A percentile compares a stretch with the other conserved stretches of the same genome.
phyloP scores from a whole-genome alignment of 164 flowering plant genomes.

The Macadamia tetraphylla region DNA sequence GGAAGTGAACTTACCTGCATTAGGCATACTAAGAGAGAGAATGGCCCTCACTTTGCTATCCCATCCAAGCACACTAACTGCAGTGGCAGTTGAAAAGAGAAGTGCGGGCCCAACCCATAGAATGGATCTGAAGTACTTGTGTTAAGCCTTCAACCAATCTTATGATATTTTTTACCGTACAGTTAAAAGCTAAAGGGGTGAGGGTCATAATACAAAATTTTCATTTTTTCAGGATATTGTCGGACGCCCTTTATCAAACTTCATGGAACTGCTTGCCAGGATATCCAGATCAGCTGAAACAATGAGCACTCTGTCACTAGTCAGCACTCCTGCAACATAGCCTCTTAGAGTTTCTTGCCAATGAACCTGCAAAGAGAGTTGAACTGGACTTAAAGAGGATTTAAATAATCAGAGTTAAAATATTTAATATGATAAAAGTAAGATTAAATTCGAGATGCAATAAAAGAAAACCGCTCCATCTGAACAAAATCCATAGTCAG shows the following conservation, averaged over 20 bases:
- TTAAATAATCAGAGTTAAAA: neutral
- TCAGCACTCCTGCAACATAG: constrained; percentile 87
- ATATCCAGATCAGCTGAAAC: constrained; percentile 82
- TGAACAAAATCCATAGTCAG: no score
- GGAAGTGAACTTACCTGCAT: constrained; percentile 47
- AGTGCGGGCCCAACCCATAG: constrained; percentile 99
- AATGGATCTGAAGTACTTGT: constrained; percentile 79
- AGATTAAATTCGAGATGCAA: neutral
- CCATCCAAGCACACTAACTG: constrained; percentile 90
- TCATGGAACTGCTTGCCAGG: constrained; percentile 64
- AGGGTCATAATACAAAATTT: neutral
- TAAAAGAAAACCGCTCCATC: neutral
- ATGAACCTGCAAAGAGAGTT: constrained; percentile 58
- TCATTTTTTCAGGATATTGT: constrained; percentile 74
- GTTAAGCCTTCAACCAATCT: constrained; percentile 39
- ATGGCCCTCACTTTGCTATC: constrained; percentile 91
- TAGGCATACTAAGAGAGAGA: constrained; percentile 78
- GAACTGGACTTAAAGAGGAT: neutral
- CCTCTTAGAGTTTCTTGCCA: constrained; percentile 99
- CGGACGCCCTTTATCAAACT: constrained; percentile 90
- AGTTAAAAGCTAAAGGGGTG: neutral
- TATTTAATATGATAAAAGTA: neutral
- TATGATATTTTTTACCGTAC: neutral
- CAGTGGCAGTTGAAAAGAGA: constrained; percentile 85
- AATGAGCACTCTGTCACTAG: constrained; percentile 82